Evolutionary conservation across 495 filamentous ascomycete species (phyloP), one percentile per base, ranked within the genome.

Genomic region (Delitschia confertaspora): DNA sequence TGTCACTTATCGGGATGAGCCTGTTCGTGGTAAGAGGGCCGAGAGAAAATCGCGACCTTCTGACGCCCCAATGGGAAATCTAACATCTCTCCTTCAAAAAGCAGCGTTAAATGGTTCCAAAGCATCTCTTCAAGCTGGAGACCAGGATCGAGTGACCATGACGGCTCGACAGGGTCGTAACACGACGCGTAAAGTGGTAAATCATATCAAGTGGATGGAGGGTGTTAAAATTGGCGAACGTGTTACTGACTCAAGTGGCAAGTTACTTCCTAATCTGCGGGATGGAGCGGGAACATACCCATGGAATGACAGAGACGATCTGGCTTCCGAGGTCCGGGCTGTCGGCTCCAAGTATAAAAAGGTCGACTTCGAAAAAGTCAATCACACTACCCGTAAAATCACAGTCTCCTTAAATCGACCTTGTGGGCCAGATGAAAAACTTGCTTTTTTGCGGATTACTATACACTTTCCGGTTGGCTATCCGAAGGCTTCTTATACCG

Each of bases 201-300:
- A 87, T 53, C 71, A 86, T 24, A 89, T 95, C 44, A 73, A 78
- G 10, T 95, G 88, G 88, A 93, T 95, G 84, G 85, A 79, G 45
- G 86, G 87, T 22, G 85, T 95, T 29, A 91, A 85, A 47, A 88
- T 95, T 55, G 74, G 68, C 19, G 80, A 80, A 50, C 66, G 70
- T 2, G 24, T 20, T 6, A 20, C 27, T n/a, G 42, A 40, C 21
- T 22, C 40, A 3, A 26, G 16, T 32, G 38, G 25, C 6, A 41
- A 33, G 29, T 45, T 51, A 14, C 37, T 27, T n/a, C 35, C n/a
- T n/a, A n/a, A n/a, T n/a, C n/a, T n/a, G n/a, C n/a, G n/a, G n/a
- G n/a, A n/a, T n/a, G n/a, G n/a, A n/a, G n/a, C n/a, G n/a, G 50
- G 17, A 38, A 53, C 51, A 66, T 64, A 5, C 66, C 75, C 25